Conservation (phyloP, 2,329 filamentous ascomycete species). For the Sarocladiaceae sp. region DNA sequence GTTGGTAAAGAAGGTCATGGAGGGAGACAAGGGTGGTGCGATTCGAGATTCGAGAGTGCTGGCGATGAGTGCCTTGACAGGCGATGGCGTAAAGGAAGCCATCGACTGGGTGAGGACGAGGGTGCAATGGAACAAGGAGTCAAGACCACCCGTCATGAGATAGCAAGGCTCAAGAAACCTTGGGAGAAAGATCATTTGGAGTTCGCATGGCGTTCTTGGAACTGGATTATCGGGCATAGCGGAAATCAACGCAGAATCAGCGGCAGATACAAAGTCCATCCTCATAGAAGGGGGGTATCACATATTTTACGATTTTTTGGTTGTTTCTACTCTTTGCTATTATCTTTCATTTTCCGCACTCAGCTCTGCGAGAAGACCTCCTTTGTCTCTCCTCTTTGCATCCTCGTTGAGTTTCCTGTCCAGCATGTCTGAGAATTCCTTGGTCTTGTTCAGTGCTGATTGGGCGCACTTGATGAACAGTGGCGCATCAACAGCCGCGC, state of each 20-base stretch:
- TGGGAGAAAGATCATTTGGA: background rate
- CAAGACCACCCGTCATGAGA: slow-evolving; percentile 86
- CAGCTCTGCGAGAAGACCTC: slow-evolving; percentile 71
- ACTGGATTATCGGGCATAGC: background rate
- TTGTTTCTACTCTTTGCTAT: background rate
- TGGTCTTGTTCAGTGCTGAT: slow-evolving; percentile 72
- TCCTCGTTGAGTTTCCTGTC: slow-evolving; percentile 73
- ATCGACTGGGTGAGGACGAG: slow-evolving; percentile 94
- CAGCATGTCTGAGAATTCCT: slow-evolving; percentile 72
- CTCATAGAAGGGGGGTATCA: slow-evolving; percentile 3
- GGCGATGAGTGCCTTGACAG: slow-evolving; percentile 86
- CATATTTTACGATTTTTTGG: slow-evolving; percentile 7
- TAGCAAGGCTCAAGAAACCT: slow-evolving; percentile 36
- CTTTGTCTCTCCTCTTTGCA: slow-evolving; percentile 70
- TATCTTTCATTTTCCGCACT: slow-evolving; percentile 78
- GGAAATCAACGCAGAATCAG: background rate
- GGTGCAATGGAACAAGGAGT: slow-evolving; percentile 96
- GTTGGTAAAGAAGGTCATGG: slow-evolving; percentile 89
- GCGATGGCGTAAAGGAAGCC: slow-evolving; percentile 83
- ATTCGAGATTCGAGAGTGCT: slow-evolving; percentile 89
- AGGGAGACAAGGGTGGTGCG: slow-evolving; percentile 81
- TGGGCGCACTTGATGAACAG: slow-evolving; percentile 72
- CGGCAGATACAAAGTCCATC: background rate
- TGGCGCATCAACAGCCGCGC: slow-evolving; percentile 75
- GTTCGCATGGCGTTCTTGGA: slow-evolving; percentile 3